Percentiles rank a stretch among this genome's conserved stretches.
Conservation (phyloP, 192 early-diverging fungal genomes). For the Kappamyces sp. region DNA sequence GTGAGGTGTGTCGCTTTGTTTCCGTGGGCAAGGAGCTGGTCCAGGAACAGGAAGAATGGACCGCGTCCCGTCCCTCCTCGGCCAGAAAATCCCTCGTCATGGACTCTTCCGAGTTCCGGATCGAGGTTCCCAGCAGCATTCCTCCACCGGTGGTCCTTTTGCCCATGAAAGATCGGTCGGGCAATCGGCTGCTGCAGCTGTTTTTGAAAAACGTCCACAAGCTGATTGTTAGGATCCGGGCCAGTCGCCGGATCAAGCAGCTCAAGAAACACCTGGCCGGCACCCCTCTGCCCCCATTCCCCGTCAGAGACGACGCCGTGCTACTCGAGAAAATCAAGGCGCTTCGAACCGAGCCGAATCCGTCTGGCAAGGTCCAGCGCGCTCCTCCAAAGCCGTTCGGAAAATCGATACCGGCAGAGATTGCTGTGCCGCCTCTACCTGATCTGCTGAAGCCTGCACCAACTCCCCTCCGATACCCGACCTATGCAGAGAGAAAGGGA, state of each 20-base stretch:
- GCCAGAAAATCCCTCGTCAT: too few relatives aligned
- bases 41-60: background rate
- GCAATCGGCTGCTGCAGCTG: background rate
- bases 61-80: background rate
- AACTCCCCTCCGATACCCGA: background rate
- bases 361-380: too few relatives aligned
- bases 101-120: background rate
- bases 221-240: background rate
- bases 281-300: too few relatives aligned
- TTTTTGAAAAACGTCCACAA: conserved; percentile 6
- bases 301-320: too few relatives aligned
- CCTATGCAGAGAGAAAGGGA: conserved; percentile 9
- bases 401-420: background rate
- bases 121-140: background rate
- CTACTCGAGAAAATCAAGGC: too few relatives aligned
- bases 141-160: background rate
- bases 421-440: conserved; percentile 1
- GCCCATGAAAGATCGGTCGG: background rate
- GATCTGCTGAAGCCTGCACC: background rate
- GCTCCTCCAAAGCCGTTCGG: background rate
- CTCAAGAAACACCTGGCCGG: background rate
- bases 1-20: conserved; percentile 4
- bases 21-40: conserved; percentile 3
- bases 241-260: background rate
- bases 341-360: too few relatives aligned